These are phyloP conservation scores for Hypoxylon rubiginosum DNA, from an alignment of 2,329 filamentous ascomycete species.

Conservation along the genomic window DNA sequence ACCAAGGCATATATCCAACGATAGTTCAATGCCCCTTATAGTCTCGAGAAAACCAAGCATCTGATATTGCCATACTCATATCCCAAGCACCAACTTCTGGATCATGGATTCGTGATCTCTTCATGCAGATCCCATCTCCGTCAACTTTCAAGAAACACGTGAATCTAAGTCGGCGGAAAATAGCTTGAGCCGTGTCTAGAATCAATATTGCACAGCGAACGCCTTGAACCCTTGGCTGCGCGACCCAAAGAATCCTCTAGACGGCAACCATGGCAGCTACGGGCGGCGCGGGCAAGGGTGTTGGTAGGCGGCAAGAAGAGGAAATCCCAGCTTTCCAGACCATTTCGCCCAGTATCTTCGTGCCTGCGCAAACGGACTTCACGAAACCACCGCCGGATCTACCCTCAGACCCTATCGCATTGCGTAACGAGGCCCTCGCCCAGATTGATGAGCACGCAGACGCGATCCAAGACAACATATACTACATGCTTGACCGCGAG, in stretches of 20 bases:
- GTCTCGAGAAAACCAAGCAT: not conserved
- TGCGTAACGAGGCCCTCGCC: constrained; percentile 31
- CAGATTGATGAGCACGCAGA: constrained; percentile 47
- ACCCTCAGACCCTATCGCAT: constrained; percentile 34
- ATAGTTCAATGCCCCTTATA: not conserved
- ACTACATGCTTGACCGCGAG: constrained; percentile 37
- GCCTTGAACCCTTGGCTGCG: not conserved
- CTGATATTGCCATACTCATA: not conserved
- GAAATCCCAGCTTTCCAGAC: constrained; percentile 38
- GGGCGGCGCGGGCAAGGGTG: not conserved
- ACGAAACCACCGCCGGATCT: constrained; percentile 45
- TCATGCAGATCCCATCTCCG: not conserved
- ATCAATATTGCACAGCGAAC: not conserved
- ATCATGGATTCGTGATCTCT: too few species aligned
- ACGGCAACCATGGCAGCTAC: constrained; percentile 13
- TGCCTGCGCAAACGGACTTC: constrained; percentile 46
- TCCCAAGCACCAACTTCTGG: not conserved
- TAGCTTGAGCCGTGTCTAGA: not conserved
- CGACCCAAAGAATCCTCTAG: not conserved
- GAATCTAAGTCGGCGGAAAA: not conserved
- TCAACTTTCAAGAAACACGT: not conserved
- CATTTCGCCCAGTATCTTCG: constrained; percentile 47
- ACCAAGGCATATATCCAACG: not conserved
- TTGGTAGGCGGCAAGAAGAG: constrained; percentile 31
- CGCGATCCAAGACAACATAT: constrained; percentile 47